Evolutionary conservation across 768 basidiomycete species (phyloP).

Genomic region (Calocybe indica): DNA sequence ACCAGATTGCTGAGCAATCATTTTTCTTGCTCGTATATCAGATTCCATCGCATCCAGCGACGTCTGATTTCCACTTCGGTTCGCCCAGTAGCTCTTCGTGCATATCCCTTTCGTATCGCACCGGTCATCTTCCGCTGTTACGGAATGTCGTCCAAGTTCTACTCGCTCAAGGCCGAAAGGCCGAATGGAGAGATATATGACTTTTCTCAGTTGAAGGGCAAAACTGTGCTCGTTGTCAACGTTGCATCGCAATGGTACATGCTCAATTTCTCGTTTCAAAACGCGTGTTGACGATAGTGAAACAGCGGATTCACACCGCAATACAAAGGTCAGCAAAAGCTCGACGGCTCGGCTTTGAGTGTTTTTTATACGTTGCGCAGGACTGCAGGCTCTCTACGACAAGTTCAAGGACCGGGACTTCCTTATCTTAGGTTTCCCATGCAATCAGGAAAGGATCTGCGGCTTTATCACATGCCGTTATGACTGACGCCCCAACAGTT

Average conservation of each 20-base stretch:
- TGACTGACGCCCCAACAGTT: slow-evolving; percentile 41
- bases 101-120: no score
- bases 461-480: not conserved
- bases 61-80: no score
- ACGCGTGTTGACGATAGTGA: not conserved
- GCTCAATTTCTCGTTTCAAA: not conserved
- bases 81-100: no score
- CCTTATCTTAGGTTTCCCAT: slow-evolving; percentile 86
- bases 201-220: slow-evolving; percentile 68
- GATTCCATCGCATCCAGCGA: slow-evolving; percentile 1
- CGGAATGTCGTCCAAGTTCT: slow-evolving; percentile 37
- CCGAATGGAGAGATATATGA: slow-evolving; percentile 50
- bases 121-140: no score
- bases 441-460: slow-evolving; percentile 57
- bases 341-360: no score
- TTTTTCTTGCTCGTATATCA: slow-evolving; percentile 1
- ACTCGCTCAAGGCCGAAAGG: slow-evolving; percentile 61
- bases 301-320: slow-evolving; percentile 79
- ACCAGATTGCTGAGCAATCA: slow-evolving; percentile 1
- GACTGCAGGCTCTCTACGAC: slow-evolving; percentile 75
- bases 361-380: slow-evolving; percentile 22
- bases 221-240: slow-evolving; percentile 76
- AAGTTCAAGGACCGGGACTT: slow-evolving; percentile 76
- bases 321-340: slow-evolving; percentile 46
- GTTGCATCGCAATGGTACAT: slow-evolving; percentile 69